A percentile compares a stretch with the other conserved stretches of the same genome.
Evolutionary conservation across 495 filamentous ascomycete genomes (phyloP).

Genomic region (Daldinia childiae): DNA sequence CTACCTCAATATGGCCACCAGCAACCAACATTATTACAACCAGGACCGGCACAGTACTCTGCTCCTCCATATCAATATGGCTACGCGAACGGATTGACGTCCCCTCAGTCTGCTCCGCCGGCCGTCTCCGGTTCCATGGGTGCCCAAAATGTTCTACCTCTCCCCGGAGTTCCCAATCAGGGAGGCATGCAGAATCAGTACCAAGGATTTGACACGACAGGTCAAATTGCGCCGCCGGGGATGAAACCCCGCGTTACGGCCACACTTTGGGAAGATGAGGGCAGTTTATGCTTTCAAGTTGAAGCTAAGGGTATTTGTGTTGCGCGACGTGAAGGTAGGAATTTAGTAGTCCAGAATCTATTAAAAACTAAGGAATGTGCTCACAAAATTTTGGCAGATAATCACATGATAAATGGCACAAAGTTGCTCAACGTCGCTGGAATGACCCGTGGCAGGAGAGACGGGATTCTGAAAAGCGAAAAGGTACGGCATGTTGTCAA

Average conservation of each 20-base stretch:
- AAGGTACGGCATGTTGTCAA: conserved; percentile 97
- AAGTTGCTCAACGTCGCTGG: conserved; percentile 97
- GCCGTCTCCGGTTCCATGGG: conserved; percentile 75
- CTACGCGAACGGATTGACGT: conserved; percentile 78
- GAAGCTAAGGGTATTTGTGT: conserved; percentile 97
- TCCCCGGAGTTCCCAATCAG: conserved; percentile 68
- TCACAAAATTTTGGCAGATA: conserved; percentile 68
- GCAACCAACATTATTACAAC: conserved; percentile 84
- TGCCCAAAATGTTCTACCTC: conserved; percentile 68
- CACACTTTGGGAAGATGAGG: conserved; percentile 98
- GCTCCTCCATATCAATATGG: conserved; percentile 75
- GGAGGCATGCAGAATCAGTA: conserved; percentile 60
- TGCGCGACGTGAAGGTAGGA: conserved; percentile 88
- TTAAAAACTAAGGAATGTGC: conserved; percentile 11
- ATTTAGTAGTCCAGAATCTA: conserved; percentile 30
- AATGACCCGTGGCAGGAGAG: conserved; percentile 95
- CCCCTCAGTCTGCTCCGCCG: conserved; percentile 73
- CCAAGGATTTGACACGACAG: conserved; percentile 83
- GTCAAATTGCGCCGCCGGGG: conserved; percentile 93
- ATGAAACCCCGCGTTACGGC: conserved; percentile 99
- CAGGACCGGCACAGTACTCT: conserved; percentile 74
- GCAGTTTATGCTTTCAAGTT: conserved; percentile 96
- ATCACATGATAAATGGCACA: conserved; percentile 99
- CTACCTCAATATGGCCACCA: conserved; percentile 78
- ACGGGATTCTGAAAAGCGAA: conserved; percentile 98